Evolutionary conservation across 2,329 filamentous ascomycete genomes (phyloP).

Genomic region (Rutstroemia sp.): DNA sequence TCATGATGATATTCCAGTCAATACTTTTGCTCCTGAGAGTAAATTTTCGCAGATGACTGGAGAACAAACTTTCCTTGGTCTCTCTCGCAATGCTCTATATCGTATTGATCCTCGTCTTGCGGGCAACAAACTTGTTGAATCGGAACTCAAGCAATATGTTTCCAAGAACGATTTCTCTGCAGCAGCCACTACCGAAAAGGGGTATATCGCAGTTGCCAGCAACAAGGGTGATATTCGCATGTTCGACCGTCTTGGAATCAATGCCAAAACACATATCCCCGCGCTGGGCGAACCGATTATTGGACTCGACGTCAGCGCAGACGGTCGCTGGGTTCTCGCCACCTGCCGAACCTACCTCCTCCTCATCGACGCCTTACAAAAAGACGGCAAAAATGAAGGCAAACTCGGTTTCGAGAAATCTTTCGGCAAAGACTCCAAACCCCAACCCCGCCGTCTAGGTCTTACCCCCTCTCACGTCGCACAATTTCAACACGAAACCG

Average conservation of each 20-base stretch:
- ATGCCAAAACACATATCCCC: slow-evolving; percentile 94
- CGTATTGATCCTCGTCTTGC: slow-evolving; percentile 85
- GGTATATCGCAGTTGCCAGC: slow-evolving; percentile 91
- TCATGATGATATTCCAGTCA: slow-evolving; percentile 89
- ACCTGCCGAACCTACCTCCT: slow-evolving; percentile 93
- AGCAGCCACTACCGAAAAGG: slow-evolving; percentile 89
- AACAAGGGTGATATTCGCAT: slow-evolving; percentile 97
- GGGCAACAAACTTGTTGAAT: slow-evolving; percentile 87
- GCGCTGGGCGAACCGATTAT: slow-evolving; percentile 92
- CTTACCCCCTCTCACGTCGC: slow-evolving; percentile 89
- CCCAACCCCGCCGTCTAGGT: slow-evolving; percentile 82
- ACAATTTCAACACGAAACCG: slow-evolving; percentile 95
- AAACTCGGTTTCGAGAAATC: slow-evolving; percentile 96
- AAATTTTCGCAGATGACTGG: slow-evolving; percentile 98
- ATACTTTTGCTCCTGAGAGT: slow-evolving; percentile 88
- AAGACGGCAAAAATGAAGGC: slow-evolving; percentile 90
- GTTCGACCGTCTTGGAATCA: slow-evolving; percentile 93
- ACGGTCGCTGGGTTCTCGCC: slow-evolving; percentile 90
- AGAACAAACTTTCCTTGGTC: slow-evolving; percentile 89
- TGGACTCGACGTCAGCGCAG: slow-evolving; percentile 88
- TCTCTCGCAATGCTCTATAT: slow-evolving; percentile 88
- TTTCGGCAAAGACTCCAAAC: slow-evolving; percentile 88
- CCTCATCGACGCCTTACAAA: slow-evolving; percentile 85
- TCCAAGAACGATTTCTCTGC: slow-evolving; percentile 98
- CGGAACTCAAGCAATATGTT: slow-evolving; percentile 88